phyloP scores from a whole-genome alignment of 257 asterid genomes.

The Lavandula angustifolia region DNA sequence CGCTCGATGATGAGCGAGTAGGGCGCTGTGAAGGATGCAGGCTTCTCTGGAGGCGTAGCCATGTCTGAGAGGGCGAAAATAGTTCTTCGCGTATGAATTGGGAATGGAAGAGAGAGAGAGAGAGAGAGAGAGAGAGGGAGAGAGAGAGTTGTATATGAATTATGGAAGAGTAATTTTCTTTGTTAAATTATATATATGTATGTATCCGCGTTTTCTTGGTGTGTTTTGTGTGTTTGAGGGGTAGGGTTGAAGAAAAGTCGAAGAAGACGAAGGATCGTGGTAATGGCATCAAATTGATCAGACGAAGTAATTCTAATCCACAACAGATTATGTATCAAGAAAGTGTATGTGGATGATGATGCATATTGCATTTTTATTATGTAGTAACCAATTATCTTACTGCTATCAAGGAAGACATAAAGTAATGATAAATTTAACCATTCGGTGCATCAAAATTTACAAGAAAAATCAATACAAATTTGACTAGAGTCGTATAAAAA shows the following conservation, averaged over 20 bases:
- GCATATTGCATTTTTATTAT: too few species aligned
- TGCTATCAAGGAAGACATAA: too few species aligned
- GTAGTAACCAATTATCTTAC: too few species aligned
- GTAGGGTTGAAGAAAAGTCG: conserved; percentile 30
- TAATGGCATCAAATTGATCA: neutral
- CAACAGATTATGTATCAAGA: too few species aligned
- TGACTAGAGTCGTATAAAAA: too few species aligned
- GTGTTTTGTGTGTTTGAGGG: conserved; percentile 20
- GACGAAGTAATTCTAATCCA: neutral
- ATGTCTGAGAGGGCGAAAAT: neutral
- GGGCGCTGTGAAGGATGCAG: conserved; percentile 12
- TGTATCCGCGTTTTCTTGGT: conserved; percentile 23
- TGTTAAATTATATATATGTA: neutral
- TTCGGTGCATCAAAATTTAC: too few species aligned
- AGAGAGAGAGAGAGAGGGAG: neutral
- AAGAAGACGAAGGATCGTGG: too few species aligned
- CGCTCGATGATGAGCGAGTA: conserved; percentile 35
- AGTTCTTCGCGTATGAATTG: too few species aligned
- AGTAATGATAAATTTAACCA: too few species aligned
- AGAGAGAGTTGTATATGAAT: neutral
- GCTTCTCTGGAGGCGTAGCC: conserved; percentile 9
- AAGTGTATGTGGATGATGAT: too few species aligned
- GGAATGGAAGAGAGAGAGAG: neutral
- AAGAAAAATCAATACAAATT: too few species aligned
- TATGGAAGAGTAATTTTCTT: neutral